Evolutionary conservation across 352 stramenopile genomes (phyloP), one percentile per base, ranked within the genome.

Genomic region (Globisporangium mamillatum): DNA sequence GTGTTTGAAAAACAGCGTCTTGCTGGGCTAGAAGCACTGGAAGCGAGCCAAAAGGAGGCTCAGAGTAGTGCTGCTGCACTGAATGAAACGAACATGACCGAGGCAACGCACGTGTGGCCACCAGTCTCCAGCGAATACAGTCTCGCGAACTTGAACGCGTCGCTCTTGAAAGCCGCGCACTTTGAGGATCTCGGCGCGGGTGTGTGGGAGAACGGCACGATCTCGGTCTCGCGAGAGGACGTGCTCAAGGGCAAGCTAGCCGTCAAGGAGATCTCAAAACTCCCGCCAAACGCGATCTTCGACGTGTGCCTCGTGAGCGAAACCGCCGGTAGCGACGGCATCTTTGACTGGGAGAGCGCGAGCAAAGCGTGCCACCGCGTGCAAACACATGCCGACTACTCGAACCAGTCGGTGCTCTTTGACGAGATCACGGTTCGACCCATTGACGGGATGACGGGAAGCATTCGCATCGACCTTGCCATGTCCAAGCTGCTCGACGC

Each of bases 271-370:
- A 78, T 95, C 27, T 74, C 84, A 14, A 88, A 90, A 27, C 69
- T 93, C 10, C 78, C 80, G 2, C 71, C 82, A 2, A 90, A 90
- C 25, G 84, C 78, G 3, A 48, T 91, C 0, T 93, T 93, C 69
- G 88, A 95, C 55, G 59, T 93, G 14, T 95, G 88, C 32, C 53
- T 93, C 18, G 83, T 91, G 16, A 79, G 76, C 60, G 88, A 95
- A 61, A 95, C 86, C 7, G 76, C 81, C 5, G 80, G 71, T 7
- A 92, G 84, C 56, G 76, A 85, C 4, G 88, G 86, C 6, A 76
- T 95, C 27, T 88, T 95, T 60, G 73, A 76, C 9, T 87, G 80
- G 75, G 58, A 71, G 6, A 72, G 64, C n/a, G 75, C 66, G 41
- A 41, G 60, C 1, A 60, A 65, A 3, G 71, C 71, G 0, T 95